These are phyloP conservation scores for Acrocalymma vagum DNA, from an alignment of 2,329 filamentous ascomycete species.

Conservation along the genomic window DNA sequence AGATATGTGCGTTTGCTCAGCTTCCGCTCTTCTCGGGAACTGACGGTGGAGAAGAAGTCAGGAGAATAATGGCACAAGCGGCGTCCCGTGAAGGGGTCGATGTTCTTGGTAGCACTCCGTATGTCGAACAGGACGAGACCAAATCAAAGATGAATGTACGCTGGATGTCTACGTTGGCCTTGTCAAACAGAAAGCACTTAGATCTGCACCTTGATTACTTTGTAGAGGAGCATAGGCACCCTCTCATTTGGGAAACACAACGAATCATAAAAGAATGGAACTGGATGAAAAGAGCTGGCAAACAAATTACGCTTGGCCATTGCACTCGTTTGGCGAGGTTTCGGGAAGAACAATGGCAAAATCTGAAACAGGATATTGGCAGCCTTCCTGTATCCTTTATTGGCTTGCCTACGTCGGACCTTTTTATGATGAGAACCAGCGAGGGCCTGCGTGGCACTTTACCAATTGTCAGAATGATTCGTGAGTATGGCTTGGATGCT, in stretches of 20 bases:
- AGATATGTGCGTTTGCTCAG: conserved; percentile 77
- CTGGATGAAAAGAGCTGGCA: conserved; percentile 56
- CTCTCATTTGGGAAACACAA: conserved; percentile 65
- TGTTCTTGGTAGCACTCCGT: conserved; percentile 73
- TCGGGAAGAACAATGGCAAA: conserved; percentile 56
- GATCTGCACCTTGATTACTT: conserved; percentile 80
- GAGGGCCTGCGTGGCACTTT: conserved; percentile 65
- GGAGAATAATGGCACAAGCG: conserved; percentile 58
- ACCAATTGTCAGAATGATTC: conserved; percentile 68
- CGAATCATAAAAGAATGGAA: conserved; percentile 56
- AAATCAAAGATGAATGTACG: conserved; percentile 66
- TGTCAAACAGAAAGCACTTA: conserved; percentile 63
- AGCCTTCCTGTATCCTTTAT: conserved; percentile 71
- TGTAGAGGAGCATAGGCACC: conserved; percentile 58
- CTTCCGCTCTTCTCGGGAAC: conserved; percentile 69
- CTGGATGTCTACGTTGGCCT: conserved; percentile 67
- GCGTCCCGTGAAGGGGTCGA: conserved; percentile 57
- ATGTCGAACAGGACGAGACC: conserved; percentile 66
- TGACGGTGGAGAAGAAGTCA: conserved; percentile 61
- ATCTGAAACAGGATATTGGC: conserved; percentile 58
- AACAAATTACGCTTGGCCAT: conserved; percentile 65
- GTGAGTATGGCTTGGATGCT: conserved; percentile 64
- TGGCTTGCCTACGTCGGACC: conserved; percentile 74
- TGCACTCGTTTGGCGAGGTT: conserved; percentile 73
- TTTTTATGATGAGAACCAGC: conserved; percentile 73